Conservation (phyloP, 2,329 filamentous ascomycete species). For the Macrophomina phaseolina region DNA sequence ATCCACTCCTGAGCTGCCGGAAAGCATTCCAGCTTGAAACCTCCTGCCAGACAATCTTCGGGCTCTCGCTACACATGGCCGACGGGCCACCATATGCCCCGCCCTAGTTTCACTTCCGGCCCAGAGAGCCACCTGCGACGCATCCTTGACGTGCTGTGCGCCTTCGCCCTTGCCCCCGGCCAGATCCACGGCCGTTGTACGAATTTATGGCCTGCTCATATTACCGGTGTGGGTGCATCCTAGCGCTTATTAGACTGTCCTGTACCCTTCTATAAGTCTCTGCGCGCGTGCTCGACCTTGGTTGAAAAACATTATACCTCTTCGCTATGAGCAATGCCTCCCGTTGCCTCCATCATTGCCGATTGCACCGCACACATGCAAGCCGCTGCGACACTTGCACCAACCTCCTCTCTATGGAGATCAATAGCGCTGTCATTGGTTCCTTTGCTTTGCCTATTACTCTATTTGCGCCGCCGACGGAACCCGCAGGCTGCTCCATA, state of each 20-base stretch:
- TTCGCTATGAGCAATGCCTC: constrained; percentile 12
- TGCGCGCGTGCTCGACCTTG: constrained; percentile 6
- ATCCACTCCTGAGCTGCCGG: constrained; percentile 17
- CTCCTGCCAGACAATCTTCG: neutral
- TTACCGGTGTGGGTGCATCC: constrained; percentile 13
- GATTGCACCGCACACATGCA: constrained; percentile 14
- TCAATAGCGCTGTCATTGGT: constrained; percentile 7
- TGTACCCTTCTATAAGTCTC: constrained; percentile 19
- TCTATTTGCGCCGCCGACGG: constrained; percentile 10
- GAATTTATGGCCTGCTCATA: constrained; percentile 6
- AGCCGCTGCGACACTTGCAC: neutral
- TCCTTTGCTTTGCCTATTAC: constrained; percentile 10
- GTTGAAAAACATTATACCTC: constrained; percentile 1
- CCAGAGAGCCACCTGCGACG: constrained; percentile 18
- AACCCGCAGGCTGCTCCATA: neutral
- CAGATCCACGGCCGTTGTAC: constrained; percentile 17
- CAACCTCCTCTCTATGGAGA: neutral
- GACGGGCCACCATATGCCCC: constrained; percentile 1
- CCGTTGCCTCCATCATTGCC: constrained; percentile 4
- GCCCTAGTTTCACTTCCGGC: constrained; percentile 17
- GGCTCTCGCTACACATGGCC: constrained; percentile 7
- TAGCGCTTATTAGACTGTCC: constrained; percentile 18
- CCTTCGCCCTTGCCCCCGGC: constrained; percentile 13
- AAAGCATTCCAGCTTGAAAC: constrained; percentile 9
- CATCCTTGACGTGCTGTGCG: constrained; percentile 18